These are phyloP conservation scores for Micractinium conductrix DNA, from an alignment of 139 green algal species.

Conservation along the genomic window DNA sequence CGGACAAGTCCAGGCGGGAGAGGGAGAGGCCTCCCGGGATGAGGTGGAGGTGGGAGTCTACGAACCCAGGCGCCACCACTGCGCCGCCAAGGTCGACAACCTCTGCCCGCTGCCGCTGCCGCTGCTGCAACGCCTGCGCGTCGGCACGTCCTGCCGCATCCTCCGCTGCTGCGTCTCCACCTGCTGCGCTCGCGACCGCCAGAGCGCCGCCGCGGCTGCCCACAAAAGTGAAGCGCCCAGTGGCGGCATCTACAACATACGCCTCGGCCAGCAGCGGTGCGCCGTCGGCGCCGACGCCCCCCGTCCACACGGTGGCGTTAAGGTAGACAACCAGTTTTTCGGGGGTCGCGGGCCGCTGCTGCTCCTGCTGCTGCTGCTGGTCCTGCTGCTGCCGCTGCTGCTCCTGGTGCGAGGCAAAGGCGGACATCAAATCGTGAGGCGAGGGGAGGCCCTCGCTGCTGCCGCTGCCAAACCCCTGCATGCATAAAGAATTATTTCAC, in stretches of 20 bases:
- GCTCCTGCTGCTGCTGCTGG: background rate
- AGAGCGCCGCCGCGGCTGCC: background rate
- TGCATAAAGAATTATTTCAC: no score
- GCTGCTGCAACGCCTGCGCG: background rate
- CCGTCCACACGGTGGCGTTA: conserved; percentile 6
- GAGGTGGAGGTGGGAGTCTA: conserved; percentile 78
- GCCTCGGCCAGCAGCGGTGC: background rate
- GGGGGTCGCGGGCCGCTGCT: background rate
- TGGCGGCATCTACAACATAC: background rate
- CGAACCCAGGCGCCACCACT: conserved; percentile 51
- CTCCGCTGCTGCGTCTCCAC: background rate
- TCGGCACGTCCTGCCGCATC: no score
- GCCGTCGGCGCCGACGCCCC: background rate
- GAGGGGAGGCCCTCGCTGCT: background rate
- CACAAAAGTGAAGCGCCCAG: background rate
- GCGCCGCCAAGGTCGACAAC: background rate
- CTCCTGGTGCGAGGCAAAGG: background rate
- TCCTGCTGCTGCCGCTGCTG: background rate
- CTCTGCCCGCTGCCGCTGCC: background rate
- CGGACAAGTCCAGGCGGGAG: conserved; percentile 50
- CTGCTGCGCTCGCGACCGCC: background rate
- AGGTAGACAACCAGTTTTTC: background rate
- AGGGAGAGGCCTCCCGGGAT: conserved; percentile 64
- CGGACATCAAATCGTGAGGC: background rate
- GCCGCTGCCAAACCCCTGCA: background rate